Base-by-base conservation (phyloP, 768 basidiomycete genomes). In the Psilocybe subaeruginosa region DNA sequence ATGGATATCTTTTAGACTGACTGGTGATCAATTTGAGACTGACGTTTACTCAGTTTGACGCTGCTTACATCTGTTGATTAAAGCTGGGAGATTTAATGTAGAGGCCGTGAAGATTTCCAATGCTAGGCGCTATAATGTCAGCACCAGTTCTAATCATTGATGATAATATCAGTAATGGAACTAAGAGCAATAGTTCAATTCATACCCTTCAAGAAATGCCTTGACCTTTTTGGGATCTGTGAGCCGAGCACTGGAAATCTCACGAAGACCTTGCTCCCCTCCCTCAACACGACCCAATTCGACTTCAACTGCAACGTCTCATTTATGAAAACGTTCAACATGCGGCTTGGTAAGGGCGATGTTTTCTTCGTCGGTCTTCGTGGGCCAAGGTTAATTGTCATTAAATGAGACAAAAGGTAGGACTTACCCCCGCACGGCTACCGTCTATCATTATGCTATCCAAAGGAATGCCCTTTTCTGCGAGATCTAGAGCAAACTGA, bases 241-340 rank as follows among this genome's bases (percentile, higher is more conserved):
- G 53, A 81, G 75, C 64, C 80, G 80, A 17, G 79, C 76, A 56
- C 79, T 78, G 2, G 77, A 78, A n/a, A 81, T 80, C 69, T 76
- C 75, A 9, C 80, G 70, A 37, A 83, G 70, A 19, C 81, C 80
- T n/a, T 78, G 80, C 61, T 82, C 79, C 3, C 80, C 80, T 2
- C 81, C 80, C 65, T 83, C 81, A 29, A 81, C 72, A 14, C 79
- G 76, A 4, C 80, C 81, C n/a, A 81, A 75, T 65, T 82, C 80
- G 23, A 82, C 80, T 60, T 82, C 80, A 0, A 82, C 77, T 2
- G 76, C 75, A 33, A 82, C 70, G 1, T 79, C 80, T 35, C 63
- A 67, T 56, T 74, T 76, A 6, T 66, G 67, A 4, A 78, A 79
- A 8, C 80, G 78, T 51, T 80, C 78, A 14, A 81, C 76, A 57